Evolutionary conservation across 345 rosid genomes (phyloP).

Genomic region (Arabis hirsuta): DNA sequence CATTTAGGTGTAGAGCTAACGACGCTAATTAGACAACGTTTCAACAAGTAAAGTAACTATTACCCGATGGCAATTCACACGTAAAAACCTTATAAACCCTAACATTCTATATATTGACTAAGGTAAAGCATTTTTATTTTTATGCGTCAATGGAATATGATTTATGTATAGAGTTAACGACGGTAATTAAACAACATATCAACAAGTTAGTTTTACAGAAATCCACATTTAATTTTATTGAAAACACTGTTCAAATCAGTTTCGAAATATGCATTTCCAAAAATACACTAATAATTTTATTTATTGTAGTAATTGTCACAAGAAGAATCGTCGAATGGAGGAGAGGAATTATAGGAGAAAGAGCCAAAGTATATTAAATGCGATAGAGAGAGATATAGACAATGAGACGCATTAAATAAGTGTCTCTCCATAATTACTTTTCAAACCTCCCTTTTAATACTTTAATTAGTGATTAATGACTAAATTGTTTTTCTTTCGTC

Average conservation of each 20-base stretch:
- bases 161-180: too few relatives aligned
- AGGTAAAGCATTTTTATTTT: too few relatives aligned
- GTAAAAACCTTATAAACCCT: too few relatives aligned
- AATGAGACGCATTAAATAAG: slow-evolving; percentile 33
- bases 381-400: neutral
- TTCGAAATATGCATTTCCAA: slow-evolving; percentile 10
- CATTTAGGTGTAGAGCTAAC: too few relatives aligned
- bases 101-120: too few relatives aligned
- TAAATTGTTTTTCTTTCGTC: neutral
- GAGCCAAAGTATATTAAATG: slow-evolving; percentile 38
- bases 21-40: too few relatives aligned
- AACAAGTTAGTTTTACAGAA: too few relatives aligned
- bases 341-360: slow-evolving; percentile 38
- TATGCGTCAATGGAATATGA: too few relatives aligned
- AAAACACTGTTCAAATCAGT: slow-evolving; percentile 22
- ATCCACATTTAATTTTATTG: too few relatives aligned
- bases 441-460: slow-evolving; percentile 27
- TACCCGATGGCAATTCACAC: too few relatives aligned
- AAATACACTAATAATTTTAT: slow-evolving; percentile 2
- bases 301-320: slow-evolving; percentile 16
- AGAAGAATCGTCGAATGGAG: slow-evolving; percentile 36
- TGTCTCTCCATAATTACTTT: slow-evolving; percentile 33
- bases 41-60: too few relatives aligned
- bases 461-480: slow-evolving; percentile 29
- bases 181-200: too few relatives aligned